phyloP scores from a whole-genome alignment of 208 protist genomes.

The Borovskyia barvae region DNA sequence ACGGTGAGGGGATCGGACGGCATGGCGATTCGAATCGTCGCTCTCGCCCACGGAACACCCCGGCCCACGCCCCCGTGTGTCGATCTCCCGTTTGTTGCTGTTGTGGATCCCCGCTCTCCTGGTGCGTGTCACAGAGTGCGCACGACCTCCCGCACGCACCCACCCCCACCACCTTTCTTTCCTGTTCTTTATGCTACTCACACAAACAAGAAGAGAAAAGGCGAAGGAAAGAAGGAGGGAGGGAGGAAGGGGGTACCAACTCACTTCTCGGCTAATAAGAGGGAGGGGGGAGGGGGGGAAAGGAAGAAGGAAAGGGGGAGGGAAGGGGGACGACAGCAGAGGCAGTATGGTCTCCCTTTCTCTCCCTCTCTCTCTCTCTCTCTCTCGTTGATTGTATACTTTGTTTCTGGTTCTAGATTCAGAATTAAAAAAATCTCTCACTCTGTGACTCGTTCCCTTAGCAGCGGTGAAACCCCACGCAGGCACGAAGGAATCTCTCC shows the following conservation, averaged over 20 bases:
- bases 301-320: no score
- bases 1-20: constrained; percentile 27
- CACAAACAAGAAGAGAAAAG: background rate
- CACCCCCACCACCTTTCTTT: no score
- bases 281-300: background rate
- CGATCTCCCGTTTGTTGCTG: constrained; percentile 1
- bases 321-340: no score
- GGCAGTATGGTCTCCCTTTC: no score
- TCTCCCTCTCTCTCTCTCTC: no score
- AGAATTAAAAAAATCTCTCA: no score
- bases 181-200: constrained; percentile 1
- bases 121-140: background rate
- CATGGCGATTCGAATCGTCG: constrained; percentile 9
- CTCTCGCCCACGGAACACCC: constrained; percentile 8
- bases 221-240: constrained; percentile 1
- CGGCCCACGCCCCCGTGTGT: no score
- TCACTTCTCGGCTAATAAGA: background rate
- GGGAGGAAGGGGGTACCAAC: background rate
- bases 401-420: no score
- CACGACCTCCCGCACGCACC: no score
- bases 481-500: no score
- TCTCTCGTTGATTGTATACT: no score
- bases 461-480: background rate
- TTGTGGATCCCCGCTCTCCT: constrained; percentile 12
- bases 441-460: no score